Evolutionary conservation across 495 filamentous ascomycete genomes (phyloP), one percentile per base, ranked within the genome.

Genomic region (Podospora bellae-mahoneyi): DNA sequence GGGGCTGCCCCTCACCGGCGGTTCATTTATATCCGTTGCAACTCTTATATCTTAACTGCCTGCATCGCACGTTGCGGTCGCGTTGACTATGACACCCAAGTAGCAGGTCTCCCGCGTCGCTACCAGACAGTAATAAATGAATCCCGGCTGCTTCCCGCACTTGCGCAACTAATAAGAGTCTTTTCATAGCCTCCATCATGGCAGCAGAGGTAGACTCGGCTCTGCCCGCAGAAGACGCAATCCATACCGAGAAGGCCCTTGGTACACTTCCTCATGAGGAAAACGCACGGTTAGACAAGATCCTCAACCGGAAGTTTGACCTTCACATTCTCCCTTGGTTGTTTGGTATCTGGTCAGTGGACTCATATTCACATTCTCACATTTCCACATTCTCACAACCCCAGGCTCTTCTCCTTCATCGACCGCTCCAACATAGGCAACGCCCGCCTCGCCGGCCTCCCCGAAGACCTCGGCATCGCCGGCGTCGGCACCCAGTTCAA

Each of bases 401-500:
- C 19, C 32, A 70, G 73, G 75, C 78, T 84, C 39, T 74, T 83
- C n/a, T 78, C 81, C 34, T 85, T 83, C 74, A 84, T 87, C 55
- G 84, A 87, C 68, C 76, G 83, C 32, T 77, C 71, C 72, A 85
- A 86, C 65, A 85, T 85, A 61, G 83, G 83, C 59, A 83, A 82
- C 64, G 80, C 81, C 20, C 73, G 76, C n/a, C 81, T 84, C 64
- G 78, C 79, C 60, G 82, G 83, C 2, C 71, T 85, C 26, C 65
- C 71, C 59, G 69, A 75, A 23, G 77, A 82, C 53, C 80, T 85
- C 26, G 55, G 78, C 7, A 78, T 85, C 16, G 39, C 39, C 39
- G 71, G 71, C 15, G 66, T 69, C 0, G 77, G 79, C 28, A 79
- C 77, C 18, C 69, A 76, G 58, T 71, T 83, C 78, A 85, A 84